Conservation (phyloP, 768 basidiomycete species). For the Rhodotorula diobovata region DNA sequence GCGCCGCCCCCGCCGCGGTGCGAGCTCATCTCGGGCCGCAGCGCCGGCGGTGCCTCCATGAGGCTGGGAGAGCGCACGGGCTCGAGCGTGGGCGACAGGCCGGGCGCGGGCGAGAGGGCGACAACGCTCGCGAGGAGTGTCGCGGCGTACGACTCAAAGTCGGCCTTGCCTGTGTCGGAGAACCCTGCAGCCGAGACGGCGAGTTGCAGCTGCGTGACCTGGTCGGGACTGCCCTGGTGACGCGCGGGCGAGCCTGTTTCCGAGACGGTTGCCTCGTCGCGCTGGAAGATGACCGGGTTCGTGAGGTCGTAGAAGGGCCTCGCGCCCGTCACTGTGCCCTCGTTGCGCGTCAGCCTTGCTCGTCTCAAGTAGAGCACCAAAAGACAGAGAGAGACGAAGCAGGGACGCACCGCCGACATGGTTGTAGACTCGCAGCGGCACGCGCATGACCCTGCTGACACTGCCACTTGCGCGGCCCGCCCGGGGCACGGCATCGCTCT, state of each 20-base stretch:
- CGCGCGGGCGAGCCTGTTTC: too few relatives aligned
- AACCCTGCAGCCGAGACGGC: neutral
- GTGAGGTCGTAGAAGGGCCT: constrained; percentile 73
- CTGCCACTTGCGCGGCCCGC: constrained; percentile 38
- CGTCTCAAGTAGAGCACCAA: neutral
- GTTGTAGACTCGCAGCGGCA: constrained; percentile 87
- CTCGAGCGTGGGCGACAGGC: constrained; percentile 16
- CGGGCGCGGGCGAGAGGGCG: constrained; percentile 24
- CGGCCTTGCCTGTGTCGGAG: constrained; percentile 27
- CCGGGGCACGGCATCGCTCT: constrained; percentile 47
- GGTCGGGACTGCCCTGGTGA: too few relatives aligned
- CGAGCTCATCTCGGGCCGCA: constrained; percentile 35
- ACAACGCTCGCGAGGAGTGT: constrained; percentile 45
- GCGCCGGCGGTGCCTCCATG: constrained; percentile 26
- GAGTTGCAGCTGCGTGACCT: neutral
- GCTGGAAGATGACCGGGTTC: constrained; percentile 61
- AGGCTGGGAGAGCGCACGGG: constrained; percentile 15
- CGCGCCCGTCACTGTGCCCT: constrained; percentile 52
- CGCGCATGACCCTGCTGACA: constrained; percentile 72
- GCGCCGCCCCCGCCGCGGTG: neutral
- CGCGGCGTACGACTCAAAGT: constrained; percentile 45
- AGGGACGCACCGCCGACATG: constrained; percentile 65
- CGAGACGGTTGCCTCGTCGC: constrained; percentile 46
- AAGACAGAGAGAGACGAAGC: neutral
- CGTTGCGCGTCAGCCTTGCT: neutral